Percentiles rank a stretch among this genome's conserved stretches.
These are phyloP conservation scores for Trametes cinnabarina DNA, from an alignment of 768 basidiomycete genomes.

Conservation along the genomic window DNA sequence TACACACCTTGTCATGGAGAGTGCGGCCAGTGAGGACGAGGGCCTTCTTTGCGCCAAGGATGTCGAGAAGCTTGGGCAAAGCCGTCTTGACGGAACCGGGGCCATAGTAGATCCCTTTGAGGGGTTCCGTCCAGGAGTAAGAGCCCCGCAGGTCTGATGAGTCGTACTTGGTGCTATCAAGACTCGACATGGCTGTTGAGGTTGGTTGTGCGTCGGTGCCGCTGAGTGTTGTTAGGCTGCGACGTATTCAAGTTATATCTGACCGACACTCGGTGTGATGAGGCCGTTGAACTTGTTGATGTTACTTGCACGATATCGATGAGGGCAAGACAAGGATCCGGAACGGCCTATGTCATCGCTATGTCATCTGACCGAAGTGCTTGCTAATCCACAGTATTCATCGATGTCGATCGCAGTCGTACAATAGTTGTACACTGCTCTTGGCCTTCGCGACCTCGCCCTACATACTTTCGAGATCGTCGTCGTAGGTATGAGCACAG, in stretches of 20 bases:
- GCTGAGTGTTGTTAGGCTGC: too few relatives aligned
- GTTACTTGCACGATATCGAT: too few relatives aligned
- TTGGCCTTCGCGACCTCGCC: too few relatives aligned
- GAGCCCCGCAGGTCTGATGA: slow-evolving; percentile 43
- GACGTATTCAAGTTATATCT: too few relatives aligned
- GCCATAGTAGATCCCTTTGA: slow-evolving; percentile 71
- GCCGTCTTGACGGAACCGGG: slow-evolving; percentile 63
- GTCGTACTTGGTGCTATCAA: slow-evolving; percentile 4
- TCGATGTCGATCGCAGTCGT: too few relatives aligned
- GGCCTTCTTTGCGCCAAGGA: slow-evolving; percentile 58
- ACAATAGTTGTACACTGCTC: too few relatives aligned
- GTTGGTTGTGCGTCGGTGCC: too few relatives aligned
- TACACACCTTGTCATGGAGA: slow-evolving; percentile 58
- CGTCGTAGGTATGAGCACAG: too few relatives aligned
- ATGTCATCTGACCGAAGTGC: background rate
- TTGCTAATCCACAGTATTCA: background rate
- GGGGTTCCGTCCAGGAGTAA: slow-evolving; percentile 65
- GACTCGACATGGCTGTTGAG: slow-evolving; percentile 12
- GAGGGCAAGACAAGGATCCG: too few relatives aligned
- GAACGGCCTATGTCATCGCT: background rate
- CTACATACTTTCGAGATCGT: too few relatives aligned
- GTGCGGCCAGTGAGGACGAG: slow-evolving; percentile 72
- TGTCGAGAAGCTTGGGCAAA: slow-evolving; percentile 58
- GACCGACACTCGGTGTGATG: too few relatives aligned
- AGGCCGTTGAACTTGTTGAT: too few relatives aligned